Conservation (phyloP, 2,329 filamentous ascomycete genomes). For the Diaporthe citri region DNA sequence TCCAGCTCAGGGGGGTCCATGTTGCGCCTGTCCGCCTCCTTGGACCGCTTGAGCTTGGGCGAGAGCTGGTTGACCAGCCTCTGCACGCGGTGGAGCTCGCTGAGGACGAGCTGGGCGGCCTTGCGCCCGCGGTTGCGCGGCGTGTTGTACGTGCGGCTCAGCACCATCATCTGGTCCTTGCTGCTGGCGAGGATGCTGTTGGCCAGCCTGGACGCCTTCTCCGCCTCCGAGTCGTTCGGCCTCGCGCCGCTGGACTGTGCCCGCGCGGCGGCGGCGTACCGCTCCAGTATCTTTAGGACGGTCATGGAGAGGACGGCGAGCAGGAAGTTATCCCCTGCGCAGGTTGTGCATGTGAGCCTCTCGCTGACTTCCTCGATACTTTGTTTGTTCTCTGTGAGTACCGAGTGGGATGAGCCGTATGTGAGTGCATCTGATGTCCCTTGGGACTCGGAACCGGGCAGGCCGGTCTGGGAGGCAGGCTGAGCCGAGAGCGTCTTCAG, state of each 20-base stretch:
- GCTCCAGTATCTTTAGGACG: constrained; percentile 2
- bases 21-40: not conserved
- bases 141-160: not conserved
- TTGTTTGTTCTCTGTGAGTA: not conserved
- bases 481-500: not conserved
- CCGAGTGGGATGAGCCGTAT: not conserved
- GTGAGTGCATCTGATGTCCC: not conserved
- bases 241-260: not conserved
- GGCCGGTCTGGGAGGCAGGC: not conserved
- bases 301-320: constrained; percentile 2
- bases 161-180: not conserved
- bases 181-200: not conserved
- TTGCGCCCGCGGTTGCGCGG: not conserved
- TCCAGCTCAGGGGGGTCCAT: not conserved
- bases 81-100: not conserved
- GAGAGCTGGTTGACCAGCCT: not conserved
- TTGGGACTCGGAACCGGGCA: not conserved
- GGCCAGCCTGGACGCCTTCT: not conserved
- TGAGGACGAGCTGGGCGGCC: not conserved
- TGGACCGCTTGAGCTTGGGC: not conserved
- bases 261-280: not conserved
- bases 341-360: not conserved
- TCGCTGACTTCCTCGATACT: not conserved
- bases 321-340: not conserved
- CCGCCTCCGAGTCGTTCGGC: not conserved